These are phyloP conservation scores for Fraxinus sp. DNA, from an alignment of 305 asterid genomes.

Conservation along the genomic window DNA sequence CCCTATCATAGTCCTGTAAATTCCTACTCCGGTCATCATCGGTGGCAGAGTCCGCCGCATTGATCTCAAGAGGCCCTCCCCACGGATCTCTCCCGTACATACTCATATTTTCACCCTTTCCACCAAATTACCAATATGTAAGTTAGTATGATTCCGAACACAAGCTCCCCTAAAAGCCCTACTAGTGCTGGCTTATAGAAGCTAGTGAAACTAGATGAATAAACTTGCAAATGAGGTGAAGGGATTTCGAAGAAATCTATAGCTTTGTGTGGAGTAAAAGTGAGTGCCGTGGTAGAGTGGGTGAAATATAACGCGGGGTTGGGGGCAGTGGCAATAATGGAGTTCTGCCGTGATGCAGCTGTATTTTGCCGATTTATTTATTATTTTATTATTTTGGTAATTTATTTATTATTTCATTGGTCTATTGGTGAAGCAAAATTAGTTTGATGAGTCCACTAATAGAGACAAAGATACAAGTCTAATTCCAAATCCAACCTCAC, in stretches of 20 bases:
- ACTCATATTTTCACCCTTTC: slow-evolving; percentile 27
- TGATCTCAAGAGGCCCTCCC: slow-evolving; percentile 90
- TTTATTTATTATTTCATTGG: background rate
- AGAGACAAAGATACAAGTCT: slow-evolving; percentile 50
- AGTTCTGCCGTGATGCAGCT: slow-evolving; percentile 39
- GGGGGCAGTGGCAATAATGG: slow-evolving; percentile 29
- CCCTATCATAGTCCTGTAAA: slow-evolving; percentile 54
- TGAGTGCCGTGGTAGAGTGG: slow-evolving; percentile 17
- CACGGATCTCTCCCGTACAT: slow-evolving; percentile 95
- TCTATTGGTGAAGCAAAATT: slow-evolving; percentile 13
- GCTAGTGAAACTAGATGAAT: background rate
- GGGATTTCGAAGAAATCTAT: background rate
- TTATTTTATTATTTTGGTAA: no score
- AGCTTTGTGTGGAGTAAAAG: slow-evolving; percentile 13
- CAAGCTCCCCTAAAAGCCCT: background rate
- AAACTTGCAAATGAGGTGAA: slow-evolving; percentile 15
- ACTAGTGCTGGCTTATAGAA: background rate
- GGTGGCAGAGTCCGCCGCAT: slow-evolving; percentile 78
- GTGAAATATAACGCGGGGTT: background rate
- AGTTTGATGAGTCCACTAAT: slow-evolving; percentile 39
- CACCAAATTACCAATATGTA: background rate
- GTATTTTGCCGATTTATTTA: slow-evolving; percentile 21
- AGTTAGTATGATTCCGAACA: background rate
- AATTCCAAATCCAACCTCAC: slow-evolving; percentile 26
- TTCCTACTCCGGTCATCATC: slow-evolving; percentile 88